Evolutionary conservation across 495 filamentous ascomycete genomes (phyloP).

Genomic region (Penicillium turbatum): DNA sequence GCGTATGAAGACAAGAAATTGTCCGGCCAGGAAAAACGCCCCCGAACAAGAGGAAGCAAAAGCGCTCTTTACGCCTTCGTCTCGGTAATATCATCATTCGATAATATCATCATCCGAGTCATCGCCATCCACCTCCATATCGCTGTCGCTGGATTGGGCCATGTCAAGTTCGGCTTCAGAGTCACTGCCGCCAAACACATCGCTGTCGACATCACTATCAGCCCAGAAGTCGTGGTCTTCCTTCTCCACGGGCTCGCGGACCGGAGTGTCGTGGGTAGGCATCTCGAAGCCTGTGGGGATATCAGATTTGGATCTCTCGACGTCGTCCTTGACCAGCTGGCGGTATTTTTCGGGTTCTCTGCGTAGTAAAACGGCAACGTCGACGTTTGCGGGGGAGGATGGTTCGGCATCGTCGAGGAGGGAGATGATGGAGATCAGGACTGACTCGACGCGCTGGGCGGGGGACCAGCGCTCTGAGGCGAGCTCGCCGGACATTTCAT

Average conservation of each 20-base stretch:
- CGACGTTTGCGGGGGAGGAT: constrained; percentile 90
- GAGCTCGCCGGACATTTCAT: constrained; percentile 83
- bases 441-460: constrained; percentile 87
- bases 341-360: constrained; percentile 66
- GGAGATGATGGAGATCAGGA: constrained; percentile 87
- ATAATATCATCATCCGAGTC: neutral
- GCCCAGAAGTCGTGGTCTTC: constrained; percentile 81
- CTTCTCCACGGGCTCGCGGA: constrained; percentile 58
- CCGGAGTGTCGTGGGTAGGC: constrained; percentile 65
- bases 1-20: neutral
- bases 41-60: neutral
- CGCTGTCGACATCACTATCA: constrained; percentile 71
- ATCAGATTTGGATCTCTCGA: constrained; percentile 68
- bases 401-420: constrained; percentile 93
- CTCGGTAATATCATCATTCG: neutral
- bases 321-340: constrained; percentile 59
- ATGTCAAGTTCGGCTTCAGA: constrained; percentile 54
- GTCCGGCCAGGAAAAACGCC: neutral
- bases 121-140: constrained; percentile 50
- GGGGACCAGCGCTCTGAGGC: constrained; percentile 91
- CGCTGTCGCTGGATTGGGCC: constrained; percentile 55
- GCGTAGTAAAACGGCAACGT: constrained; percentile 81
- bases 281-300: constrained; percentile 80
- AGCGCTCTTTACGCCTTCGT: neutral
- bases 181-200: constrained; percentile 72